Evolutionary conservation across 2,329 filamentous ascomycete genomes (phyloP), one percentile per base, ranked within the genome.

Genomic region (Mycogone perniciosa): DNA sequence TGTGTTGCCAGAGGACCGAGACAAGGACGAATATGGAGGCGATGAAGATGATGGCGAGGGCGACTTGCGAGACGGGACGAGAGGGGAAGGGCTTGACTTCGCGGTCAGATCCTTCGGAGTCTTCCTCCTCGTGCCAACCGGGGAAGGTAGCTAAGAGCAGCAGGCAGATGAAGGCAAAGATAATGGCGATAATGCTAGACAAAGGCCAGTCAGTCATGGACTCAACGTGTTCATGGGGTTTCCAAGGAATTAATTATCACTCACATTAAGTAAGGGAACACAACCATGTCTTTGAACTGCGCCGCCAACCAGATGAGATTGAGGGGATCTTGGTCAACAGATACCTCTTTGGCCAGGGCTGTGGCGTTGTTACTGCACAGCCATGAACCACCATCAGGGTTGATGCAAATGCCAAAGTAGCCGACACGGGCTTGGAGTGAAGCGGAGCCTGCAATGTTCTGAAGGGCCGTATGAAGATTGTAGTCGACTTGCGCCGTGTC

Each of bases 351-450:
- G 35, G 93, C 92, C 44, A 99, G 79, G 3, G 90, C 85, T 3
- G 92, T 96, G 20, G 93, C 93, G 70, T 99, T 99, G 77, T 96
- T 95, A 68, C 88, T 93, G 79, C 93, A 99, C 53, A 97, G 81
- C 81, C 89, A 99, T 26, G 85, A 84, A 58, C 92, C 92, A 53
- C 87, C 88, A 66, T 96, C 89, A 1, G 89, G 85, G 71, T 90
- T 93, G 68, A 97, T 84, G 72, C 93, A 99, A 68, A 99, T 95
- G 60, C 93, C 93, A 64, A 99, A 99, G 75, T 95, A 99, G 58
- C 93, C 93, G 31, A 99, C 93, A 51, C 93, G 85, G 29, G 93
- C 90, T 68, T 95, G 89, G 44, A 99, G 76, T 53, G 82, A 80
- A 9, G 93, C 91, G 59, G 81, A 76, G 48, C 89, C 89, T 52